Evolutionary conservation across 2,329 filamentous ascomycete genomes (phyloP).

Genomic region (Fusarium ramigenum): DNA sequence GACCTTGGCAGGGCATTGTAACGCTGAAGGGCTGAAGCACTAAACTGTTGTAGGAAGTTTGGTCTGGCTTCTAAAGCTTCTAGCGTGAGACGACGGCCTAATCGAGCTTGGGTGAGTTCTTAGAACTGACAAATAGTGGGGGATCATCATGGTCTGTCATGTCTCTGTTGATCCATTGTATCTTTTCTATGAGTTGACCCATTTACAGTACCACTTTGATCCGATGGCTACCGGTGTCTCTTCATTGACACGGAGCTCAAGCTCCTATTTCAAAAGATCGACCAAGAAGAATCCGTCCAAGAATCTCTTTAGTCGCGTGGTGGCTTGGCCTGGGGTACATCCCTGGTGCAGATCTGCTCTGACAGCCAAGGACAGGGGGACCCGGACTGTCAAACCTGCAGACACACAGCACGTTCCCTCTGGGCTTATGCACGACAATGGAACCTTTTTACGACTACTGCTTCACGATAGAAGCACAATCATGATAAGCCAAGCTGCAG

Average conservation of each 20-base stretch:
- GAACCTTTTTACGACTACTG: not conserved
- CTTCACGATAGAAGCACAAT: not conserved
- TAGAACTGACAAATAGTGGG: conserved; percentile 18
- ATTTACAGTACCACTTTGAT: not conserved
- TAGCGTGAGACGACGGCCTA: conserved; percentile 34
- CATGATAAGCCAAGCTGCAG: not conserved
- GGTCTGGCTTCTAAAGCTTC: conserved; percentile 31
- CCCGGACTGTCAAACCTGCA: conserved; percentile 35
- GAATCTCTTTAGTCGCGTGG: not conserved
- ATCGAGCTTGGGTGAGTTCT: conserved; percentile 9
- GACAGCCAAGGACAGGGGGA: conserved; percentile 13
- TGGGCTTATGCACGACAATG: conserved; percentile 12
- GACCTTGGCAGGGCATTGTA: not conserved
- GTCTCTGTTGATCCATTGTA: not conserved
- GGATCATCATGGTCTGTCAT: not conserved
- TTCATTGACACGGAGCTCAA: no score
- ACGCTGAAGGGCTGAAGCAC: not conserved
- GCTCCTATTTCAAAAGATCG: not conserved
- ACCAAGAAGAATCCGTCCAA: not conserved
- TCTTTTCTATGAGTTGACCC: not conserved
- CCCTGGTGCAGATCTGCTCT: conserved; percentile 29
- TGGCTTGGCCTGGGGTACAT: conserved; percentile 15
- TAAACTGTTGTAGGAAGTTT: conserved; percentile 26
- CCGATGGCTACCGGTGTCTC: not conserved
- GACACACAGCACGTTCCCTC: conserved; percentile 25